These are phyloP conservation scores for Picochlorum sp. DNA, from an alignment of 139 green algal genomes.

Conservation along the genomic window DNA sequence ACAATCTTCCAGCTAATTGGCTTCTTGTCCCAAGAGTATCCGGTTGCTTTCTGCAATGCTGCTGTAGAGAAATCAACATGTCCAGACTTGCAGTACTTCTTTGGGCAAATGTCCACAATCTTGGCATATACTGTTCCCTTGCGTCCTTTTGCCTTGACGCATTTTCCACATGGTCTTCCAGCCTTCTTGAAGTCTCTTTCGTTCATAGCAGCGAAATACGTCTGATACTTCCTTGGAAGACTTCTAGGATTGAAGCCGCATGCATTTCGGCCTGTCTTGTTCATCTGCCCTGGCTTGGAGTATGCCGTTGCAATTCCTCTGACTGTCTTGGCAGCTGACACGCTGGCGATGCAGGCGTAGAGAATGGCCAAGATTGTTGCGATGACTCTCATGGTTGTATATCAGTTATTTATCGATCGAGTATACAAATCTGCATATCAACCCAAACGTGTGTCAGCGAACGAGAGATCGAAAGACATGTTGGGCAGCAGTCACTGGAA, in stretches of 20 bases:
- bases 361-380: too few relatives aligned
- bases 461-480: too few relatives aligned
- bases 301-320: neutral
- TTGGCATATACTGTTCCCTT: neutral
- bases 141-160: neutral
- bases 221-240: neutral
- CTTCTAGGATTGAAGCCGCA: neutral
- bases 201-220: neutral
- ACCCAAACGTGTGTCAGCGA: too few relatives aligned
- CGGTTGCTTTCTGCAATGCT: constrained; percentile 11
- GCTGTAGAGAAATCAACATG: constrained; percentile 18
- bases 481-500: too few relatives aligned
- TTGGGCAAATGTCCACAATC: constrained; percentile 3
- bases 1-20: constrained; percentile 2
- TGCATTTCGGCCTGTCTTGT: neutral
- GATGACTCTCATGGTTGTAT: too few relatives aligned
- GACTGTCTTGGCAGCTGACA: neutral
- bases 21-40: constrained; percentile 17
- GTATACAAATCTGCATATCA: too few relatives aligned
- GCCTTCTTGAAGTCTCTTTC: neutral
- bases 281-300: neutral
- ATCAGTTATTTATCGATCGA: too few relatives aligned
- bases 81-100: neutral
- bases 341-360: too few relatives aligned
- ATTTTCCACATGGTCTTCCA: neutral